Evolutionary conservation across 75 land plant species (phyloP), one percentile per base, ranked within the genome.

Genomic region (Isoetes taiwanensis): DNA sequence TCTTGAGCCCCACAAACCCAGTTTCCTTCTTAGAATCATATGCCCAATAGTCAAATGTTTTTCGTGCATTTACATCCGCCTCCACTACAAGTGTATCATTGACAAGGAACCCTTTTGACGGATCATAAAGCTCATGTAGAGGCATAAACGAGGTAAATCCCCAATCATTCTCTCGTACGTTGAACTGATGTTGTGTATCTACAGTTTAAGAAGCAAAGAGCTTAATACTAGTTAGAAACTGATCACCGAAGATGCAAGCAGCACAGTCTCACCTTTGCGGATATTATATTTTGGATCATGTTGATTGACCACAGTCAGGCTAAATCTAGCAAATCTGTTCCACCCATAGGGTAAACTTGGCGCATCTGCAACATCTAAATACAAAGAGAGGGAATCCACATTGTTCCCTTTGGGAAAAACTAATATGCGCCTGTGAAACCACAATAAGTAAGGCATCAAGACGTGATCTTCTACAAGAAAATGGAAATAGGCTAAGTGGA

Each of bases 311-410:
- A 46, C 50, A 16, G 50, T n/a, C 50, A 46, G n/a, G 50, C 25
- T 46, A n/a, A 46, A 46, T 23, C 25, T 19, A 6, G 50, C 50
- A 46, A 46, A 46, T 19, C 50, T 5, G 50, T 23, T 46, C 50
- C 50, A 46, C 8, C 50, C 50, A n/a, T 46, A 46, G 23, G 50
- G 23, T 19, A 46, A 23, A 23, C 50, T 46, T 46, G 50, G 25
- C 50, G 50, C 16, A 46, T 46, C 50, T n/a, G 50, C 50, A 5
- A 46, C 50, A 46, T 46, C 50, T n/a, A 46, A 46, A 23, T 46
- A 46, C 50, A 46, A 19, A n/a, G 50, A 46, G n/a, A 46, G 50
- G 50, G 25, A 46, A 46, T 46, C 50, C 50, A 46, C 50, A 16
- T 46, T 46, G 50, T 46, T 46, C 12, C 50, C 50, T 19, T 46